Conservation (phyloP, 495 filamentous ascomycete species). For the Neurospora sp. region DNA sequence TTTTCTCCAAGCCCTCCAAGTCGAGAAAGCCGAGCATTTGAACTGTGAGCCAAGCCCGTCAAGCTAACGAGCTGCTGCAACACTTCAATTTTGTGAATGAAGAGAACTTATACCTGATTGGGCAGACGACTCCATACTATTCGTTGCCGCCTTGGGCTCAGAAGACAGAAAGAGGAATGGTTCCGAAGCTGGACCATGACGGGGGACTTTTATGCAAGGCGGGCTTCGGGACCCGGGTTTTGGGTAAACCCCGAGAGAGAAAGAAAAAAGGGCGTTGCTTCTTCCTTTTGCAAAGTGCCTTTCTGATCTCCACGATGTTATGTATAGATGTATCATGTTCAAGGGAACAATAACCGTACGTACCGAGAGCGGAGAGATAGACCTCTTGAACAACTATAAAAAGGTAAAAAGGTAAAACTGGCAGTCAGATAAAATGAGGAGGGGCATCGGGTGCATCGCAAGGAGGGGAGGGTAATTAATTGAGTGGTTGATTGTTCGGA, state of each 20-base stretch:
- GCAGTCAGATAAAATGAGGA: not conserved
- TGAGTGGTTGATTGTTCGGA: not conserved
- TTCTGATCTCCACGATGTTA: not conserved
- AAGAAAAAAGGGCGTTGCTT: not conserved
- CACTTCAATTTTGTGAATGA: not conserved
- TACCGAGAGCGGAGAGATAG: not conserved
- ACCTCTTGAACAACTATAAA: not conserved
- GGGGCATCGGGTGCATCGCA: not conserved
- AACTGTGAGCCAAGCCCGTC: too few relatives aligned
- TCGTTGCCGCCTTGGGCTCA: too few relatives aligned
- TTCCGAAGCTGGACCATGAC: not conserved
- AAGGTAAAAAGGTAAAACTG: not conserved
- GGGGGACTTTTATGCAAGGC: not conserved
- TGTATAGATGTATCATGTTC: not conserved
- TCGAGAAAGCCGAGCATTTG: too few relatives aligned
- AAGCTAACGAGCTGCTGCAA: too few relatives aligned
- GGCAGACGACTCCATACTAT: not conserved
- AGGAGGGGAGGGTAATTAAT: not conserved
- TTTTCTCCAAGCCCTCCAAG: too few relatives aligned
- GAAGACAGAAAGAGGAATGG: not conserved
- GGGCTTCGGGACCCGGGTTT: not conserved
- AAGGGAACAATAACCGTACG: not conserved
- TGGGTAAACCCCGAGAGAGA: not conserved
- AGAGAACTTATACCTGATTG: not conserved
- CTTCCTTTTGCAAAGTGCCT: not conserved